These are phyloP conservation scores for Pseudocercospora fijiensis DNA, from an alignment of 2,329 filamentous ascomycete species.

Conservation along the genomic window DNA sequence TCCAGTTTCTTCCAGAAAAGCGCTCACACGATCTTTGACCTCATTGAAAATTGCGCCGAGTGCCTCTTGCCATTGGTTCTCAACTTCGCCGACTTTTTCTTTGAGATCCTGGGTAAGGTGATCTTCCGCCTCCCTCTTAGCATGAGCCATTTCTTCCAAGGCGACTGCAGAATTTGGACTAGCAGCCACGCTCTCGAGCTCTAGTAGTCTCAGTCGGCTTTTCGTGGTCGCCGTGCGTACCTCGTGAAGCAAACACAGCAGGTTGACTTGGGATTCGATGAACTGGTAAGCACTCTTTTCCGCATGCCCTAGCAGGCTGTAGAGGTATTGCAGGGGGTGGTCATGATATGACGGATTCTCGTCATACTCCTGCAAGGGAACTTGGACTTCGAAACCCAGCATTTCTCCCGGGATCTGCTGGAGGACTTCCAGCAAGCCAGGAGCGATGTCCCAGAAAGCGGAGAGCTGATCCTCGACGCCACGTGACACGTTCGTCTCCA, in stretches of 20 bases:
- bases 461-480: constrained; percentile 90
- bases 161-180: constrained; percentile 30
- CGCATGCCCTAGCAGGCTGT: constrained; percentile 77
- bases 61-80: constrained; percentile 85
- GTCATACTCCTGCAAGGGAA: constrained; percentile 74
- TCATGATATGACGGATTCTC: constrained; percentile 81
- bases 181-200: constrained; percentile 57
- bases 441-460: constrained; percentile 97
- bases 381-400: constrained; percentile 66
- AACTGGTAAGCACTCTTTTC: constrained; percentile 95
- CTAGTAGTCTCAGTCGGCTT: constrained; percentile 65
- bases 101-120: constrained; percentile 81
- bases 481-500: constrained; percentile 80
- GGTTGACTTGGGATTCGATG: constrained; percentile 89
- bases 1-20: constrained; percentile 71
- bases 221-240: constrained; percentile 76
- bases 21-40: constrained; percentile 71
- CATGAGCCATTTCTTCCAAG: constrained; percentile 52
- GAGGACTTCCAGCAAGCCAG: constrained; percentile 72
- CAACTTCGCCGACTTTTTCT: constrained; percentile 86
- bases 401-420: constrained; percentile 69
- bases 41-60: constrained; percentile 73
- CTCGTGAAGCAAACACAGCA: constrained; percentile 86
- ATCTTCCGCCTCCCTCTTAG: constrained; percentile 65
- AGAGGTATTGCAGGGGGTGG: constrained; percentile 87